These are phyloP conservation scores for Funneliformis geosporum DNA, from an alignment of 192 early-diverging fungal genomes.

Conservation along the genomic window DNA sequence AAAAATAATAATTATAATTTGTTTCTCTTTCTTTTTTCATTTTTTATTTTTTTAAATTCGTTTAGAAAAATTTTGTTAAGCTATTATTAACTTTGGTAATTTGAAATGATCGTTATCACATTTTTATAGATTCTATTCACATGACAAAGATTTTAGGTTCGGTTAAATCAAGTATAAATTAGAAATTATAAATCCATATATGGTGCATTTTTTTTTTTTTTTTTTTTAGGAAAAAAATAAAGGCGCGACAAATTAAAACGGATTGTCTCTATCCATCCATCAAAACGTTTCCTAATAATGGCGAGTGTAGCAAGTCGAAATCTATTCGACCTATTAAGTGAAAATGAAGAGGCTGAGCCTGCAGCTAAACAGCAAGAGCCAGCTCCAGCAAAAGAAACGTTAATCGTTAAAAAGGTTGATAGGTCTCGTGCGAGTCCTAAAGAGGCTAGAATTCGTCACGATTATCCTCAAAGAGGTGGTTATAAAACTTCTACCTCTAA, in stretches of 20 bases:
- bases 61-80: too few species aligned
- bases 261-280: constrained; percentile 24
- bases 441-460: constrained; percentile 35
- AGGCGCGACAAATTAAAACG: constrained; percentile 10
- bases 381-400: background rate
- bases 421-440: constrained; percentile 32
- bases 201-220: background rate
- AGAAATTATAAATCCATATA: background rate
- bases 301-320: constrained; percentile 22
- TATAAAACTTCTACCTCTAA: constrained; percentile 17
- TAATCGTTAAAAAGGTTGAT: constrained; percentile 27
- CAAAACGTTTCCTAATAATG: constrained; percentile 11
- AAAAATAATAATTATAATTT: too few species aligned
- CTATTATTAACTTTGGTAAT: too few species aligned
- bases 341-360: constrained; percentile 7
- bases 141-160: background rate
- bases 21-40: too few species aligned
- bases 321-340: constrained; percentile 14
- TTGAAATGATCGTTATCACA: too few species aligned
- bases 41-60: too few species aligned
- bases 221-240: background rate
- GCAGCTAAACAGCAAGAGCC: background rate
- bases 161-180: background rate
- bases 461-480: constrained; percentile 36
- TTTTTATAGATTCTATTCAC: too few species aligned